phyloP scores from a whole-genome alignment of 2,329 filamentous ascomycete species.

The Aschersonia sp. region DNA sequence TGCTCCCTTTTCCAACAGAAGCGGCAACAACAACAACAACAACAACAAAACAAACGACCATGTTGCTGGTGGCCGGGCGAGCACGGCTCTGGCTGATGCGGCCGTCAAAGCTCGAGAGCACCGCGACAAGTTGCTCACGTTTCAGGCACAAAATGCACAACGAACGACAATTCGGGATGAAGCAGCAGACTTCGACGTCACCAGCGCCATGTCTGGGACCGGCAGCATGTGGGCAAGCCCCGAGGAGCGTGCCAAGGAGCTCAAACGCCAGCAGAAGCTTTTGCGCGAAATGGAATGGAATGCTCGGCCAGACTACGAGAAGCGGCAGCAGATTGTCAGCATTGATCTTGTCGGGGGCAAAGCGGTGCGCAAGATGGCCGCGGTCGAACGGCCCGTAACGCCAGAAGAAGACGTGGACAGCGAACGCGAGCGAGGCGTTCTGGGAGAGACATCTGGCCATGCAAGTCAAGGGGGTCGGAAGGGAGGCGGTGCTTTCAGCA shows the following conservation, averaged over 20 bases:
- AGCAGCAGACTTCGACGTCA: constrained; percentile 48
- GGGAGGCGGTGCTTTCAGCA: constrained; percentile 47
- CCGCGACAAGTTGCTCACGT: constrained; percentile 64
- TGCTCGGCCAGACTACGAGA: constrained; percentile 75
- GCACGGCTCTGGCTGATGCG: constrained; percentile 33
- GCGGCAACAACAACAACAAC: constrained; percentile 10
- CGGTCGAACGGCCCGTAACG: constrained; percentile 41
- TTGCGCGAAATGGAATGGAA: constrained; percentile 80
- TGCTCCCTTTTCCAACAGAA: constrained; percentile 40
- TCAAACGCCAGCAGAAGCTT: constrained; percentile 75
- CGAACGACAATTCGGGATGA: constrained; percentile 80
- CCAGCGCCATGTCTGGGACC: constrained; percentile 25
- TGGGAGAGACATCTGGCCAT: constrained; percentile 21
- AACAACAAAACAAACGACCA: no score
- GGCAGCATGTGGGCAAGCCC: constrained; percentile 67
- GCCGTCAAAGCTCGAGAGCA: constrained; percentile 60
- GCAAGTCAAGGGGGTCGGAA: constrained; percentile 10
- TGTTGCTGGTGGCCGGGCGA: constrained; percentile 9
- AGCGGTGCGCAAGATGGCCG: constrained; percentile 57
- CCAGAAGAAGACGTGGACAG: constrained; percentile 29
- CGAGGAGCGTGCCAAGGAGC: constrained; percentile 64
- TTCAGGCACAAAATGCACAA: constrained; percentile 73
- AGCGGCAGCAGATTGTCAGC: constrained; percentile 68
- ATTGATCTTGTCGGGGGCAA: constrained; percentile 69
- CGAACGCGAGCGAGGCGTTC: constrained; percentile 14